Evolutionary conservation across 495 filamentous ascomycete species (phyloP), one percentile per base, ranked within the genome.

Genomic region (Geoglossum glabrum): DNA sequence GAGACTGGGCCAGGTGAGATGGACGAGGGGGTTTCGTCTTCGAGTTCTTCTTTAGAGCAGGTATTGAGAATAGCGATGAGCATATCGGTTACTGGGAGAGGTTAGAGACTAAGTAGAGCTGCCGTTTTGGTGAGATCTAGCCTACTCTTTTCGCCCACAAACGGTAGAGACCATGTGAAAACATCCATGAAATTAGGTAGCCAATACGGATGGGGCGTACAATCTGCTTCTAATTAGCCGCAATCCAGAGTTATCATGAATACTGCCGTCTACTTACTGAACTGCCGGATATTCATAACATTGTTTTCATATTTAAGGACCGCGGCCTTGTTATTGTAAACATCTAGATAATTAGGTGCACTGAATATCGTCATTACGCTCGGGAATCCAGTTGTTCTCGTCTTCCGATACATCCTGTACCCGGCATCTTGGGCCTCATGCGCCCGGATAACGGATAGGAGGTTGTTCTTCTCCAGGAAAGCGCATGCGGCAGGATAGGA

Each of bases 281-380:
- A 98, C 68, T 98, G 92, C 30, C 92, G 80, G 66, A 98, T 98
- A 75, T 98, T 98, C 92, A 98, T 98, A 58, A 98, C 92, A 67
- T 98, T 98, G 72, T 98, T 98, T 69, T 98, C 92, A 68, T 98
- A 98, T 69, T 98, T 98, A 59, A 98, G 73, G 23, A 98, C 92
- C 0, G 92, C 92, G 0, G 92, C 92, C 72, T 98, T 98, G 79
- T 98, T 98, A 79, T 98, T 98, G 74, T 98, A 98, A n/a, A 98
- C 89, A 67, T 98, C 92, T 61, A 98, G 77, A 67, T 98, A 97
- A 67, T 98, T 98, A 25, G 92, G 92, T 3, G 92, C 92, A 52
- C 90, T 96, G 77, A 98, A 98, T 67, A 98, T 98, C 46, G 92
- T 98, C 92, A 98, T 98, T 57, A 98, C 92, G 71, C 90, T 95